Conservation (phyloP, 2,329 filamentous ascomycete genomes). For the Septoria linicola region DNA sequence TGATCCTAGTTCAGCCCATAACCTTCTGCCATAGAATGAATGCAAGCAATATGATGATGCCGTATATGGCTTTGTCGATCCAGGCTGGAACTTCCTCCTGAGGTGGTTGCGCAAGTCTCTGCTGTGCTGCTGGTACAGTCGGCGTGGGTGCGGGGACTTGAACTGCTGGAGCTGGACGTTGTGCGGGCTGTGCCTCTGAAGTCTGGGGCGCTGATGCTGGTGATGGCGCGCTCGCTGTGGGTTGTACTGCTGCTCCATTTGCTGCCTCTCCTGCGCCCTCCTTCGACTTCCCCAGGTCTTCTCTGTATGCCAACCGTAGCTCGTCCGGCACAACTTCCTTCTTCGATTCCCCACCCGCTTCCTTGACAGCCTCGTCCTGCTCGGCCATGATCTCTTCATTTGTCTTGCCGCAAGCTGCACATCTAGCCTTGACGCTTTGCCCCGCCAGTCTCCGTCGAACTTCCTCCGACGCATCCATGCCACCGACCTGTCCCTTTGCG, state of each 20-base stretch:
- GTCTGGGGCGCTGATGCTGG: constrained; percentile 15
- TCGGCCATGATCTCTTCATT: constrained; percentile 75
- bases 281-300: constrained; percentile 58
- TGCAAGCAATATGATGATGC: constrained; percentile 66
- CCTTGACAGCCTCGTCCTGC: constrained; percentile 59
- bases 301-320: constrained; percentile 67
- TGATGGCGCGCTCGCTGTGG: constrained; percentile 10
- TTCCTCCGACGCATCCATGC: constrained; percentile 71
- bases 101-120: constrained; percentile 17
- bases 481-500: constrained; percentile 82
- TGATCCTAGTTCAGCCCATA: constrained; percentile 10
- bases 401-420: constrained; percentile 63
- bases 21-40: constrained; percentile 58
- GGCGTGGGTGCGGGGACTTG: constrained; percentile 17
- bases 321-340: constrained; percentile 54
- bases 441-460: constrained; percentile 68
- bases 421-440: constrained; percentile 66
- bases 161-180: constrained; percentile 6
- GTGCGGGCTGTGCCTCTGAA: neutral
- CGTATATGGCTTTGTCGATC: constrained; percentile 79
- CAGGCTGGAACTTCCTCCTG: constrained; percentile 63
- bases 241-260: constrained; percentile 5
- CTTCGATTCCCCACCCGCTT: constrained; percentile 46
- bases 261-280: constrained; percentile 18
- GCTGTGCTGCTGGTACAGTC: constrained; percentile 14